Percentiles rank a stretch among this genome's conserved stretches.
Conservation (phyloP, 1,139 yeast species). For the Scheffersomyces titani region DNA sequence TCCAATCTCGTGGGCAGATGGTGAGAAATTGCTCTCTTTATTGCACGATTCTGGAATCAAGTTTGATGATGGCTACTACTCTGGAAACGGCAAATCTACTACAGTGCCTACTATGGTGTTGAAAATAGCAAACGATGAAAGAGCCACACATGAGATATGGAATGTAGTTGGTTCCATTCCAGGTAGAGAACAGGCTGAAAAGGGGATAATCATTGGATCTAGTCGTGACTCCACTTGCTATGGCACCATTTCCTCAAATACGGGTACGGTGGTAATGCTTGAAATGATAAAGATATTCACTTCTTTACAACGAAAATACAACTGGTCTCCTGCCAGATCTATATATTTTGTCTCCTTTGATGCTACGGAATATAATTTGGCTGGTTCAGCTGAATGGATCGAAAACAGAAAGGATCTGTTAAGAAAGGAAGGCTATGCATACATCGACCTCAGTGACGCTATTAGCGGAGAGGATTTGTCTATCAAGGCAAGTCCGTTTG, state of each 20-base stretch:
- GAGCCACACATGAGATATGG: slow-evolving; percentile 72
- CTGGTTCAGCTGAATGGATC: slow-evolving; percentile 83
- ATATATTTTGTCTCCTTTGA: slow-evolving; percentile 87
- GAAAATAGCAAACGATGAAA: slow-evolving; percentile 48
- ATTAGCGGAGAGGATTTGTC: slow-evolving; percentile 62
- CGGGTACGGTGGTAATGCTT: slow-evolving; percentile 74
- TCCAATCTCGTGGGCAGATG: slow-evolving; percentile 77
- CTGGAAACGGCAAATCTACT: slow-evolving; percentile 23
- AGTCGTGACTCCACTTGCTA: slow-evolving; percentile 76
- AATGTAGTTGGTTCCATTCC: slow-evolving; percentile 75
- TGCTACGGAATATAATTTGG: slow-evolving; percentile 77
- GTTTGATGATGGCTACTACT: slow-evolving; percentile 28
- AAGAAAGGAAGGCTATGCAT: slow-evolving; percentile 64
- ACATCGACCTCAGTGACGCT: slow-evolving; percentile 76
- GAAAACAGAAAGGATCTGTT: slow-evolving; percentile 57
- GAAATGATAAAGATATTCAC: slow-evolving; percentile 74
- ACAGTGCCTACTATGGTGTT: slow-evolving; percentile 26
- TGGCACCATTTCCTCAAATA: slow-evolving; percentile 73
- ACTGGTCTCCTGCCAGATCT: slow-evolving; percentile 85
- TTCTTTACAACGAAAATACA: slow-evolving; percentile 59
- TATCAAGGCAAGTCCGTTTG: slow-evolving; percentile 67
- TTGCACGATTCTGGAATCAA: slow-evolving; percentile 50
- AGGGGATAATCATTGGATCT: slow-evolving; percentile 80
- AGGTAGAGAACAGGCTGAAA: slow-evolving; percentile 79
- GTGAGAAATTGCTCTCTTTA: slow-evolving; percentile 46